Evolutionary conservation across 805 yeast species (phyloP), one percentile per base, ranked within the genome.

Genomic region (Wickerhamomyces bovis): DNA sequence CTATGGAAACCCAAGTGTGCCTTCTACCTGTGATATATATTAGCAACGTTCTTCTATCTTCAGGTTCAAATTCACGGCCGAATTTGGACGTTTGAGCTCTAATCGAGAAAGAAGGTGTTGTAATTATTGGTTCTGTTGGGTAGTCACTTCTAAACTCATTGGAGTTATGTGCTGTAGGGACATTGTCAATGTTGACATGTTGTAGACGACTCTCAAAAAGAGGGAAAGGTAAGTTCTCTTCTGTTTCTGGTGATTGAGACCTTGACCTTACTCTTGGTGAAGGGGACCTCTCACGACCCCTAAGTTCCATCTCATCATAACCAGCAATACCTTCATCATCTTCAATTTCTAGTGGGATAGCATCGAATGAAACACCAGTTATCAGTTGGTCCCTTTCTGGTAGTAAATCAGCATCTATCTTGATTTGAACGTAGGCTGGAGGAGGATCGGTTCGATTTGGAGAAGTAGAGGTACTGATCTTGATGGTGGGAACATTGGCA

Each of bases 1-100:
- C 95, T 23, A 86, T 63, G 1, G 89, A 81, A 11, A 84, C 88
- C 95, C 95, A 86, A 0, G 94, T 83, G 22, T 48, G 51, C 23
- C 51, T 42, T 48, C 51, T 48, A 1, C 51, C 51, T 2, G 51
- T 48, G 6, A 86, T 69, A 58, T 84, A 84, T 25, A 83, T 80
- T 60, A 85, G 58, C 6, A 85, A 69, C 1, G 75, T 73, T 55
- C 89, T 69, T 35, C 67, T 65, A 6, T 53, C 49, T 33, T 33
- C 36, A 33, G 36, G 36, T 8, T 33, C 16, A 11, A 16, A 16
- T 3, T 33, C 20, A 16, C n/a, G 31, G 7, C 15, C 16, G 16
- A 33, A 33, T 13, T 33, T 16, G 36, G 36, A 33, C 5, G 36
- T 33, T 18, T 33, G 36, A 33, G 36, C 36, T 16, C 36, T 33